Percentiles rank a stretch among this genome's conserved stretches.
Evolutionary conservation across 2,329 filamentous ascomycete genomes (phyloP).

Genomic region (Pseudopyricularia javanii): DNA sequence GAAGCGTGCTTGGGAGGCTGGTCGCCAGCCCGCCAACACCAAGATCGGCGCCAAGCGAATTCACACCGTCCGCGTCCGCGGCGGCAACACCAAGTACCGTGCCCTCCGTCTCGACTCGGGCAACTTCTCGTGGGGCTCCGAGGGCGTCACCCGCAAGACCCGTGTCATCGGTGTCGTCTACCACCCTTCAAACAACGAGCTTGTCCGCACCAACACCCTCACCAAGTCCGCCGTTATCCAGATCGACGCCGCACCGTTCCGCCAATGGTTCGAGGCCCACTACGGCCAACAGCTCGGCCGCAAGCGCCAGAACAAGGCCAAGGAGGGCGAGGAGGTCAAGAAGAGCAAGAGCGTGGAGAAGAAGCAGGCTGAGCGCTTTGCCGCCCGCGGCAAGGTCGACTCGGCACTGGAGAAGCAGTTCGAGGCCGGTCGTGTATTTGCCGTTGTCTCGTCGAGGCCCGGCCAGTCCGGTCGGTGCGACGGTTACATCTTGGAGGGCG

Average conservation of each 20-base stretch:
- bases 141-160: conserved; percentile 96
- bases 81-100: conserved; percentile 99
- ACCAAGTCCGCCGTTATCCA: conserved; percentile 98
- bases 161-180: conserved; percentile 97
- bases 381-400: conserved; percentile 86
- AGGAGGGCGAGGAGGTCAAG: conserved; percentile 59
- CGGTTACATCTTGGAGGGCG: conserved; percentile 97
- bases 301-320: conserved; percentile 60
- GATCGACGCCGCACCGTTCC: conserved; percentile 96
- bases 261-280: conserved; percentile 99
- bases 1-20: conserved; percentile 99
- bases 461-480: conserved; percentile 95
- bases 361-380: conserved; percentile 86
- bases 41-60: conserved; percentile 66
- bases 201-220: conserved; percentile 99
- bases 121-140: conserved; percentile 99
- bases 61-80: conserved; percentile 27
- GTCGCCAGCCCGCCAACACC: conserved; percentile 98
- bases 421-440: conserved; percentile 95
- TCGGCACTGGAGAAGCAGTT: conserved; percentile 91
- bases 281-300: conserved; percentile 87
- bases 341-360: conserved; percentile 93
- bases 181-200: conserved; percentile 99
- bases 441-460: conserved; percentile 82
- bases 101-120: conserved; percentile 95